Conservation (phyloP, 1,284 basidiomycete genomes). For the Fistulinella staudtii region DNA sequence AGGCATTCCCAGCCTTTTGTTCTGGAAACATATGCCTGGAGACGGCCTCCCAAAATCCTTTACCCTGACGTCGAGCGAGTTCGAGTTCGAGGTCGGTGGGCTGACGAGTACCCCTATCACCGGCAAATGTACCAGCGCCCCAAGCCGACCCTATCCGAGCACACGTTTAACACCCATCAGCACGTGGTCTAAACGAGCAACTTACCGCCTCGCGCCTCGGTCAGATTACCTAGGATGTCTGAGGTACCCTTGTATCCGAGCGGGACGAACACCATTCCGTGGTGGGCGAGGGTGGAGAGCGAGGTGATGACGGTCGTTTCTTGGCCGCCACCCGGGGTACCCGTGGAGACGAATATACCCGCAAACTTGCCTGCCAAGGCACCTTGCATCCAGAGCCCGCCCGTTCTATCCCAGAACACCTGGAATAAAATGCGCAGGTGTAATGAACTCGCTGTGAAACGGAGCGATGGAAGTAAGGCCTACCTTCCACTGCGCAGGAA, state of each 20-base stretch:
- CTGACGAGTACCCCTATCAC: slow-evolving; percentile 42
- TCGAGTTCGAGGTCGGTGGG: slow-evolving; percentile 44
- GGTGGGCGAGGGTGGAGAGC: slow-evolving; percentile 55
- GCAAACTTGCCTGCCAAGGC: slow-evolving; percentile 55
- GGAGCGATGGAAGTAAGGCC: too few species aligned
- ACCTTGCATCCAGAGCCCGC: slow-evolving; percentile 46
- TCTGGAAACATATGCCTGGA: slow-evolving; percentile 10
- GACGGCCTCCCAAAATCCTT: slow-evolving; percentile 29
- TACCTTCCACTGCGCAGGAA: slow-evolving; percentile 37
- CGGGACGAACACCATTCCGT: slow-evolving; percentile 51
- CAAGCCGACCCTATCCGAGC: slow-evolving; percentile 39
- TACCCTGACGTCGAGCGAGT: slow-evolving; percentile 45
- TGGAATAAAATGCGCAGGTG: too few species aligned
- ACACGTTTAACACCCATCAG: too few species aligned
- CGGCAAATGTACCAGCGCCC: slow-evolving; percentile 50
- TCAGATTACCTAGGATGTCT: slow-evolving; percentile 37
- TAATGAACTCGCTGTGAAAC: too few species aligned
- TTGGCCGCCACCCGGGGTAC: slow-evolving; percentile 43
- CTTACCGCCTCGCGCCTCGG: slow-evolving; percentile 43
- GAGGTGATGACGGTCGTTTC: slow-evolving; percentile 46
- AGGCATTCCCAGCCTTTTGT: too few species aligned
- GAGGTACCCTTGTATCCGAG: slow-evolving; percentile 45
- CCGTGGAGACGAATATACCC: slow-evolving; percentile 42
- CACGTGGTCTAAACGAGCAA: too few species aligned
- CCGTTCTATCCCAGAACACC: slow-evolving; percentile 50